Conservation (phyloP, 768 basidiomycete genomes). For the Termitomyces sp. region DNA sequence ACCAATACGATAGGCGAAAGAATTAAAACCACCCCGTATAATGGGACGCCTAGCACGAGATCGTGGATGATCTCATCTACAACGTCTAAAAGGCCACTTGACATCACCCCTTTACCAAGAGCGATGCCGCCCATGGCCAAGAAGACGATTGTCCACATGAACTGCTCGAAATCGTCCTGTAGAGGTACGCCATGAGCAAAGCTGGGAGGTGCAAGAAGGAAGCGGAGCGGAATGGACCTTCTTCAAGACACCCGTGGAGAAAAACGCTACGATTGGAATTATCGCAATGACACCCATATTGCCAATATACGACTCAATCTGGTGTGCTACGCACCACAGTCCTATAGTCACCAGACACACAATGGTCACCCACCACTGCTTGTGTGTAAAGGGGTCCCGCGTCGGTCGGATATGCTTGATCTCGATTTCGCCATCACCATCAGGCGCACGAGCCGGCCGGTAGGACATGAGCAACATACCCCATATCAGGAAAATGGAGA, state of each 20-base stretch:
- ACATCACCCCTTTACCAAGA: constrained; percentile 86
- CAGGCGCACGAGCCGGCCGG: constrained; percentile 62
- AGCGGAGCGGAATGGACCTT: constrained; percentile 52
- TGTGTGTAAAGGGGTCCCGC: constrained; percentile 71
- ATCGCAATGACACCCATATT: constrained; percentile 99
- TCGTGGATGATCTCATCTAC: constrained; percentile 60
- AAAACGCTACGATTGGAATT: constrained; percentile 89
- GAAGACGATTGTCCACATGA: constrained; percentile 93
- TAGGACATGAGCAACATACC: constrained; percentile 80
- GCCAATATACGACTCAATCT: constrained; percentile 70
- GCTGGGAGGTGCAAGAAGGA: not conserved
- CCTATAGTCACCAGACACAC: constrained; percentile 82
- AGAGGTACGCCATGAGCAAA: not conserved
- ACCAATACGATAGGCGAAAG: constrained; percentile 69
- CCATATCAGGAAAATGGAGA: constrained; percentile 92
- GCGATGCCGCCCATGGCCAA: constrained; percentile 98
- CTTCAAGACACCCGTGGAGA: constrained; percentile 86
- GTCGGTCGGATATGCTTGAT: constrained; percentile 84
- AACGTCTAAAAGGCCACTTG: constrained; percentile 80
- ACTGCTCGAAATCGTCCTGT: constrained; percentile 93
- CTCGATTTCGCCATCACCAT: constrained; percentile 71
- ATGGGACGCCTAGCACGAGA: constrained; percentile 52
- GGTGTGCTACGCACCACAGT: constrained; percentile 86
- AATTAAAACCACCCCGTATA: constrained; percentile 69
- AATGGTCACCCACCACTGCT: constrained; percentile 87